Percentiles rank a stretch among this genome's conserved stretches.
Conservation (phyloP, 108 stramenopile genomes). For the Cyclotella sp. region DNA sequence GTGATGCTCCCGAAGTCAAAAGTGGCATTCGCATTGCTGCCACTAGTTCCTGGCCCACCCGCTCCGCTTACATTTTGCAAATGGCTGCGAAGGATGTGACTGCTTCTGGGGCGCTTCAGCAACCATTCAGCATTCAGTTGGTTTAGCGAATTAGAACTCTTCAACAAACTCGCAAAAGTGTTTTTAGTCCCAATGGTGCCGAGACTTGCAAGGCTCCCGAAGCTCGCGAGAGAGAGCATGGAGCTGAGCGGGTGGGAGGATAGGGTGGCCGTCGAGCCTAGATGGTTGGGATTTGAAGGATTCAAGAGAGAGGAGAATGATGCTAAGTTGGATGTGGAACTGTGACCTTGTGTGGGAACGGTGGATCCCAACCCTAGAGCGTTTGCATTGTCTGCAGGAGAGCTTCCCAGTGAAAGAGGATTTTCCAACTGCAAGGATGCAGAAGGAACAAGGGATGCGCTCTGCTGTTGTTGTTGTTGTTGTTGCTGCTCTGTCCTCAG, state of each 20-base stretch:
- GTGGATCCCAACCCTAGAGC: neutral
- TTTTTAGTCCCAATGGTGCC: neutral
- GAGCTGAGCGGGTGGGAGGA: neutral
- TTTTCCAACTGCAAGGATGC: neutral
- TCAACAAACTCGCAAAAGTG: neutral
- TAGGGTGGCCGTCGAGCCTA: neutral
- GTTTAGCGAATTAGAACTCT: too few relatives aligned
- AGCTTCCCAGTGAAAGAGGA: neutral
- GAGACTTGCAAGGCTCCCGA: neutral
- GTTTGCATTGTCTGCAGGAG: neutral
- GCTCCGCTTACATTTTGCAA: neutral
- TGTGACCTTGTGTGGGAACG: neutral
- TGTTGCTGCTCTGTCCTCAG: constrained; percentile 1
- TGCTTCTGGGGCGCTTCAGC: neutral
- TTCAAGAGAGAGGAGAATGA: neutral
- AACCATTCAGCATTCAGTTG: neutral
- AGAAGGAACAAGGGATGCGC: neutral
- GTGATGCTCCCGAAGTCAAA: constrained; percentile 19
- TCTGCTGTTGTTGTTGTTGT: neutral
- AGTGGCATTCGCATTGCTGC: constrained; percentile 35
- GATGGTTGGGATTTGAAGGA: constrained; percentile 4
- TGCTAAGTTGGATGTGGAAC: neutral
- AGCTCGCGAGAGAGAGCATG: neutral
- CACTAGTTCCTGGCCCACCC: neutral
- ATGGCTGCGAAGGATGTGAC: neutral